These are phyloP conservation scores for Suillus hirtellus DNA, from an alignment of 768 basidiomycete species.

Conservation along the genomic window DNA sequence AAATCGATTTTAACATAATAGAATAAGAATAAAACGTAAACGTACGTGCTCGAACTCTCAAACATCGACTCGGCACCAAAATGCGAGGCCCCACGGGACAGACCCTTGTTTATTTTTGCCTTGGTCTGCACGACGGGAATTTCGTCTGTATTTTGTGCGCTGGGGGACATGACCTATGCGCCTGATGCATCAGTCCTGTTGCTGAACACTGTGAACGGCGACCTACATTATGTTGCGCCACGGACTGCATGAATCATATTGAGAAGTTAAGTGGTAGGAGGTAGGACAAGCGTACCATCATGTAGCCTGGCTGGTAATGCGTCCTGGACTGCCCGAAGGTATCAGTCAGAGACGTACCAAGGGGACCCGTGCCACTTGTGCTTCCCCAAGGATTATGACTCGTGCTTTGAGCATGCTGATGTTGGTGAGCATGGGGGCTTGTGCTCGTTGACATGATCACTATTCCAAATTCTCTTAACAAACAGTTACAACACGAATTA, in stretches of 20 bases:
- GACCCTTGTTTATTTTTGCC: slow-evolving; percentile 73
- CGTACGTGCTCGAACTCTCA: slow-evolving; percentile 50
- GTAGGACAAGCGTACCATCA: slow-evolving; percentile 58
- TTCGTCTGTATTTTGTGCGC: slow-evolving; percentile 67
- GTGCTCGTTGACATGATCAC: slow-evolving; percentile 38
- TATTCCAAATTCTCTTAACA: neutral
- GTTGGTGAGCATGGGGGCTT: slow-evolving; percentile 13
- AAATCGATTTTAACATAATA: slow-evolving; percentile 10
- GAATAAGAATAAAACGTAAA: slow-evolving; percentile 13
- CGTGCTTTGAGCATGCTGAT: slow-evolving; percentile 45
- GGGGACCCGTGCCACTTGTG: slow-evolving; percentile 38
- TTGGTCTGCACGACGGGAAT: slow-evolving; percentile 76
- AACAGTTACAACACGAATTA: neutral
- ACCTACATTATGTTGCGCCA: slow-evolving; percentile 60
- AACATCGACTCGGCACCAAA: slow-evolving; percentile 89
- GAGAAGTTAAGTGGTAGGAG: neutral
- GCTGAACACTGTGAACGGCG: neutral
- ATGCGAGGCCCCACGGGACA: slow-evolving; percentile 65
- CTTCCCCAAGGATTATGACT: slow-evolving; percentile 49
- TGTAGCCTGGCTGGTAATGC: slow-evolving; percentile 79
- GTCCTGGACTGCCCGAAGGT: slow-evolving; percentile 70
- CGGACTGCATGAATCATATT: slow-evolving; percentile 44
- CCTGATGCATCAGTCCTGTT: slow-evolving; percentile 1
- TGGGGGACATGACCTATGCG: slow-evolving; percentile 43
- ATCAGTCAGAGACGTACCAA: slow-evolving; percentile 60